Conservation (phyloP, 108 stramenopile species). For the Pseudonitzschia delicatissima region DNA sequence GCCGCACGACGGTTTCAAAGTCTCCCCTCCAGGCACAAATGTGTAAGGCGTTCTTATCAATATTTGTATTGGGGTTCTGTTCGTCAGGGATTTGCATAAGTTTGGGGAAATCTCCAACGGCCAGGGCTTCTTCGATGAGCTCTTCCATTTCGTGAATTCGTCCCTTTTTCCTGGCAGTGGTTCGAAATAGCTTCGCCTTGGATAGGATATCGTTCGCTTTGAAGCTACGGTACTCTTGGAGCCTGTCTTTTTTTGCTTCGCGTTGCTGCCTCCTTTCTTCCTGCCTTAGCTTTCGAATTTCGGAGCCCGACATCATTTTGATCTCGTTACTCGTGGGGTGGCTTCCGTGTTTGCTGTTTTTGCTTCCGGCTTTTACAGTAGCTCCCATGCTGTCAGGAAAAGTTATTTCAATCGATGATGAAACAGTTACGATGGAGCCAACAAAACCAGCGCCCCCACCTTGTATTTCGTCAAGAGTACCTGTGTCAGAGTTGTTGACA, state of each 20-base stretch:
- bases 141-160: constrained; percentile 11
- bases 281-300: constrained; percentile 5
- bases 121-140: constrained; percentile 20
- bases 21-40: constrained; percentile 71
- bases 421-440: background rate
- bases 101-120: constrained; percentile 1
- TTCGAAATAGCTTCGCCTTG: constrained; percentile 22
- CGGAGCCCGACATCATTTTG: background rate
- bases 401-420: background rate
- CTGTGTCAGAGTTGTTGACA: background rate
- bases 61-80: background rate
- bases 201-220: background rate
- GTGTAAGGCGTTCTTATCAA: constrained; percentile 55
- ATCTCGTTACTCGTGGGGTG: background rate
- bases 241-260: constrained; percentile 16
- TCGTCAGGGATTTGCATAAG: constrained; percentile 5
- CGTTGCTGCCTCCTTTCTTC: constrained; percentile 7
- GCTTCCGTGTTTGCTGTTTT: background rate
- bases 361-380: background rate
- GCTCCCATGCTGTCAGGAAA: background rate
- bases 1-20: constrained; percentile 38
- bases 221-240: constrained; percentile 21
- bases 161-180: constrained; percentile 20
- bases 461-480: too few relatives aligned
- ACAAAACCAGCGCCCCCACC: background rate